Evolutionary conservation across 495 filamentous ascomycete species (phyloP), one percentile per base, ranked within the genome.

Genomic region (Clavariopsis aquatica): DNA sequence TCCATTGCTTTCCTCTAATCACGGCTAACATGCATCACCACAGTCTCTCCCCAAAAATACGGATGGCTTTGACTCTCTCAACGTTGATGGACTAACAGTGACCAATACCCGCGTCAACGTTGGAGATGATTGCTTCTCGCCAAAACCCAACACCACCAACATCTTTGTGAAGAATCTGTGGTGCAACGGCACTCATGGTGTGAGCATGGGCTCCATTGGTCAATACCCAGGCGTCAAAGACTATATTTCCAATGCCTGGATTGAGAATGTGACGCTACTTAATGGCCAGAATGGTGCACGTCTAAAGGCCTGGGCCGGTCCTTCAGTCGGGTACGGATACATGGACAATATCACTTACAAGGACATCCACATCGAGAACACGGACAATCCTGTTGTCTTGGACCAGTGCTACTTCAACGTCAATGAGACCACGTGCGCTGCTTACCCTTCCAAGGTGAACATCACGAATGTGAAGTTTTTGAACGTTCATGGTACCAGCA

Each of bases 111-210:
- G 81, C 20, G 82, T 91, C 53, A 80, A 86, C 68, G 90, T 90
- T 55, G 85, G 85, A 23, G 87, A 91, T 64, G 85, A 90, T 70
- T 90, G 87, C 64, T 87, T 90, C 23, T 84, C 84, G 15, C 89
- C 90, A 79, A 90, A 91, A 73, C 88, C 88, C 2, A 90, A 90
- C 72, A 85, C 80, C 70, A 89, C 86, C 20, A 80, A 90, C 60
- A 85, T 91, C 57, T 76, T 91, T 12, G 83, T 90, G 24, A 84
- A 89, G 71, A 87, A 87, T 61, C 72, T 91, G 17, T 78, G 79
- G 62, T 91, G 88, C 75, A 87, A 87, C 61, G 88, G 88, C 49
- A 89, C 85, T 5, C 87, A 90, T 71, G 87, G 87, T 20, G 88
- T 89, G 64, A 85, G 82, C 15, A 85, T 90, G 45, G 87, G 87